Base-by-base conservation (phyloP, 2,329 filamentous ascomycete genomes). In the Furcasterigmium furcatum region DNA sequence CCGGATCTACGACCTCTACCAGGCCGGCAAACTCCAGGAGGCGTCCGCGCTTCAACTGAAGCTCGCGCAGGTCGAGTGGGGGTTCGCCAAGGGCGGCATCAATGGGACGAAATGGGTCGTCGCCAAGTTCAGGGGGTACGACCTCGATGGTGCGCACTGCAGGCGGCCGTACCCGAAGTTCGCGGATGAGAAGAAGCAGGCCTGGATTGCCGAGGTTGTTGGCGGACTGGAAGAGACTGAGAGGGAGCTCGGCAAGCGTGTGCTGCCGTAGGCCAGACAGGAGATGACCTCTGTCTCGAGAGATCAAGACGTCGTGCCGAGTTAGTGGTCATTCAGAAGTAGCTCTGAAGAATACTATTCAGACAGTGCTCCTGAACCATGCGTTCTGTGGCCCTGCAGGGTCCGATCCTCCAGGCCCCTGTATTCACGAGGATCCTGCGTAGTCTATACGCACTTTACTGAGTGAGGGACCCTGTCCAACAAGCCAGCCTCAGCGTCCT, bases 51-150 rank as follows among this genome's bases (percentile, higher is more conserved):
- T 74, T 4, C 77, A 81, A 57, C 62, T 74, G 41, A 67, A 74
- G 59, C 63, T 80, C 32, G 73, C 71, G 6, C 63, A 71, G 54
- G 68, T 70, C 47, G 78, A 81, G 64, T 77, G 72, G 70, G 78
- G 74, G 1, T 77, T 82, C 44, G 75, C 62, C 24, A 79, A 78
- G 57, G 73, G 74, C 4, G 77, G 76, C 16, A 79, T 82, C 57
- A 81, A 80, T 53, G 77, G 79, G 9, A 81, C 74, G 9, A 82
- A 82, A 58, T 81, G 74, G 70, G 70, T 80, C 14, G 76, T 80
- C 29, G 74, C 72, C 30, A 73, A 79, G 56, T 58, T 74, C 22
- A 63, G 64, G 16, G 76, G 74, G n/a, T 82, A 82, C 53, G 70
- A 75, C 2, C 57, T 70, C 24, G 61, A 65, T 14, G 78, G 70